Conservation (phyloP, 2,329 filamentous ascomycete genomes). For the Exophiala oligosperma region DNA sequence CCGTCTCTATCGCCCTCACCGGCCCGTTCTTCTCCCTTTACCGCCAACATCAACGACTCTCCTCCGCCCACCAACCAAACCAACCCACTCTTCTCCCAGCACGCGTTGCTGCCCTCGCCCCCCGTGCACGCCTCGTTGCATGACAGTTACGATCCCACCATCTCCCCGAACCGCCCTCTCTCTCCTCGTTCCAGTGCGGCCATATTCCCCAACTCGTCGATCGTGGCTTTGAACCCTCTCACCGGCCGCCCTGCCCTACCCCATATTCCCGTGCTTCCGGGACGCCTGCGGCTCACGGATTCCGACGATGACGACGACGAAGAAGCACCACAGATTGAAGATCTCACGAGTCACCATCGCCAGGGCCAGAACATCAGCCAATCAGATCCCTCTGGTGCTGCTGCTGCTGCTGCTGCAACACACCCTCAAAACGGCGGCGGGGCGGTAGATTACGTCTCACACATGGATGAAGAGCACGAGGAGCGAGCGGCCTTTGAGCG, state of each 20-base stretch:
- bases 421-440: slow-evolving; percentile 8
- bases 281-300: slow-evolving; percentile 37
- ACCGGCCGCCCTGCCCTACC: slow-evolving; percentile 28
- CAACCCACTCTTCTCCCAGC: slow-evolving; percentile 5
- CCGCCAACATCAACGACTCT: slow-evolving; percentile 3
- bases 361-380: neutral
- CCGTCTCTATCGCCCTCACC: slow-evolving; percentile 23
- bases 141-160: slow-evolving; percentile 25
- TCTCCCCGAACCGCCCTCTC: slow-evolving; percentile 22
- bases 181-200: slow-evolving; percentile 22
- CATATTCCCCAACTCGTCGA: slow-evolving; percentile 24
- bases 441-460: slow-evolving; percentile 17
- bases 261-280: slow-evolving; percentile 42
- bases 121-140: neutral
- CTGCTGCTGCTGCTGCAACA: neutral
- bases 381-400: neutral
- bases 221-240: slow-evolving; percentile 27
- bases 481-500: slow-evolving; percentile 25
- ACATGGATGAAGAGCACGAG: slow-evolving; percentile 20
- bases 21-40: slow-evolving; percentile 13
- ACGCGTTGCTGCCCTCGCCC: slow-evolving; percentile 3
- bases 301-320: slow-evolving; percentile 35
- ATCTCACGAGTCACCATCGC: neutral
- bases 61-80: neutral
- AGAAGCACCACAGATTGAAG: neutral